Percentiles rank a stretch among this genome's conserved stretches.
Conservation (phyloP, 495 filamentous ascomycete genomes). For the Neurospora sp. region DNA sequence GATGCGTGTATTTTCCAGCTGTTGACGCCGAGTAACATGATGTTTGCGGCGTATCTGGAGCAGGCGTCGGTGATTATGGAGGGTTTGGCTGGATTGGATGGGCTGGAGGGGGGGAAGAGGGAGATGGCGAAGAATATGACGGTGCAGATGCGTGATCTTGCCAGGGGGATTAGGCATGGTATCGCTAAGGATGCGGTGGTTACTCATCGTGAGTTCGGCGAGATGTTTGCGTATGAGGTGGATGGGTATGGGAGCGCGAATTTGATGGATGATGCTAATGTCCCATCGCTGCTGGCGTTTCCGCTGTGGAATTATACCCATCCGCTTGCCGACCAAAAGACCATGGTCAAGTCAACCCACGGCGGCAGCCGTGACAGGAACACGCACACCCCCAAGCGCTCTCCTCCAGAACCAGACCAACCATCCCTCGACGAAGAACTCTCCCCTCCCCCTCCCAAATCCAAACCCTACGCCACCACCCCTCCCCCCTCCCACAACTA, state of each 20-base stretch:
- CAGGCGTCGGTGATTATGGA: slow-evolving; percentile 44
- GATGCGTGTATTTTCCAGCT: slow-evolving; percentile 51
- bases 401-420: background rate
- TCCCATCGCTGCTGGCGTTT: slow-evolving; percentile 45
- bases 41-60: slow-evolving; percentile 50
- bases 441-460: background rate
- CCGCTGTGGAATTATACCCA: slow-evolving; percentile 24
- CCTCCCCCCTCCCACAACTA: slow-evolving; percentile 10
- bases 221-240: slow-evolving; percentile 52
- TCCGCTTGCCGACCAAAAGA: background rate
- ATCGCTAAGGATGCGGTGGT: slow-evolving; percentile 35
- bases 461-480: background rate
- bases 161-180: slow-evolving; percentile 38
- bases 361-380: background rate
- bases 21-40: slow-evolving; percentile 54
- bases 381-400: background rate
- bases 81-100: slow-evolving; percentile 22
- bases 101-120: slow-evolving; percentile 7
- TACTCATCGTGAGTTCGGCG: slow-evolving; percentile 24
- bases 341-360: slow-evolving; percentile 6
- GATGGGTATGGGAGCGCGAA: slow-evolving; percentile 50
- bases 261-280: slow-evolving; percentile 58
- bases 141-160: slow-evolving; percentile 40
- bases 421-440: background rate
- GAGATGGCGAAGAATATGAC: slow-evolving; percentile 33